Evolutionary conservation across 148 eudicot genomes (phyloP), one percentile per base, ranked within the genome.

Genomic region (Rhododendron ovatum): DNA sequence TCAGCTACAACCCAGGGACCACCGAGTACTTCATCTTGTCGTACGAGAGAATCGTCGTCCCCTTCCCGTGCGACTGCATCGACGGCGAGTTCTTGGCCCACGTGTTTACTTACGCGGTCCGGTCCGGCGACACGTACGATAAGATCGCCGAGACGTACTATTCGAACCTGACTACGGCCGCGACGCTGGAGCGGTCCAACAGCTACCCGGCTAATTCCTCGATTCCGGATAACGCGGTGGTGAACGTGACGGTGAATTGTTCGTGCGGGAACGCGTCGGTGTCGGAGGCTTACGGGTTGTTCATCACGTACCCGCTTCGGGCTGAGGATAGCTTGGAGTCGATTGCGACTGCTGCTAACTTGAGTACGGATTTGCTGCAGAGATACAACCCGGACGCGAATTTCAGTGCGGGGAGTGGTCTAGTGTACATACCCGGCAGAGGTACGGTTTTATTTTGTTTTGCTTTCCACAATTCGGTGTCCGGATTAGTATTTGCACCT

Each of bases 301-400:
- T 96, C 85, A 63, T 92, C 59, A 94, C 96, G 35, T 96, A 87
- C 78, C 98, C 98, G 35, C 91, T 96, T 85, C 89, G 88, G 57
- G 57, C 86, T 5, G 91, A 84, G 75, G 92, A 93, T 48, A 91
- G 50, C 50, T 76, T 93, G 91, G 80, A 41, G 17, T 87, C 84
- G 12, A 53, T 93, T 86, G 91, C 91, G 26, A 55, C 30, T 14
- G 55, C 50, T 69, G 30, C 35, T 30, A 91, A 90, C 84, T 1
- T 94, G 81, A 87, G 74, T 83, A 75, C 86, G 20, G 87, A 85
- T 88, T 82, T 94, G 90, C 28, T 95, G 86, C 88, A 82, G 90
- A 86, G 92, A 11, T 95, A 91, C 82, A 95, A 95, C 83, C 98
- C 92, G 1, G 82, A 48, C 79, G 91, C 47, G 3, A 51, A 94